Evolutionary conservation across 106 monocot species (phyloP), one percentile per base, ranked within the genome.

Genomic region (Dioscorea dumetorum): DNA sequence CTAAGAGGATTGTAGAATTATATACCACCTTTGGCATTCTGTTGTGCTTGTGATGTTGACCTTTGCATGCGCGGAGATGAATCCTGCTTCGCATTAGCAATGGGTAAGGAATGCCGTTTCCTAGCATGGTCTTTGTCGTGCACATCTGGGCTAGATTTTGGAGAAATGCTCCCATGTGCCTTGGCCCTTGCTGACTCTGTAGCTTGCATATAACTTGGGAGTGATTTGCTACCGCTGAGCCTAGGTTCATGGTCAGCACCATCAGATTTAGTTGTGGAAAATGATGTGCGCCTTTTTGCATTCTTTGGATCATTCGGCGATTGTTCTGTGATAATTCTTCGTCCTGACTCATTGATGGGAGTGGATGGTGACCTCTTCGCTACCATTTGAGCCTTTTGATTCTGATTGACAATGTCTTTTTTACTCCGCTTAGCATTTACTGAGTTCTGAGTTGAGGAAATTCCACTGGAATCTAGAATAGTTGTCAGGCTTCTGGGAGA

Each of bases 121-220:
- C 75, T 93, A 4, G 57, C 28, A 34, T 83, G 48, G 67, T 93
- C 90, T 63, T 79, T 83, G 58, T 87, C 85, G 64, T 79, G 77
- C 24, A 83, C 67, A 74, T 93, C 93, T 10, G 87, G 85, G 68
- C 99, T 93, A 67, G 76, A 58, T 65, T 93, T 93, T 24, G 83
- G 90, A 74, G 99, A 93, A 32, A 57, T 61, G 61, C 64, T 90
- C 0, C 62, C 41, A 53, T 73, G 72, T 24, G 74, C 72, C 73
- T 99, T 99, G 35, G 99, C 99, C 48, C 78, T 87, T 35, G 99
- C 99, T 63, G 93, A 93, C 63, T 87, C 80, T 14, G 99, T 99
- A 31, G 83, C 83, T 79, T 93, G 93, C 99, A 99, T 99, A 63
- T 99, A 99, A 76, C 83, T 90, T 50, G 99, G 99, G 76, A 99